Evolutionary conservation across 257 asterid species (phyloP).

Genomic region (Fraxinus anomala): DNA sequence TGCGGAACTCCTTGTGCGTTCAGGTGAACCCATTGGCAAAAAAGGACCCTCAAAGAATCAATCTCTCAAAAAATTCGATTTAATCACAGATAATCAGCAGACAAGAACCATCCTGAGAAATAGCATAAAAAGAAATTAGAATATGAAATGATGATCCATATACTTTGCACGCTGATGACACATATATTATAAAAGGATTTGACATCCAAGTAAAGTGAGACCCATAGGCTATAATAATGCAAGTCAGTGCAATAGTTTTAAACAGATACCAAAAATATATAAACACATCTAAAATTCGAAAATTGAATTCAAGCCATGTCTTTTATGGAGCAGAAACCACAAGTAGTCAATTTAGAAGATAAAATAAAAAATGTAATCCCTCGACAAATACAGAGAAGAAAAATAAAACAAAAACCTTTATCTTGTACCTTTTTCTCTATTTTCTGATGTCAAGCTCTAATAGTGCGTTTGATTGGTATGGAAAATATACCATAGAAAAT

Average conservation of each 20-base stretch:
- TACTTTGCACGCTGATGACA: neutral
- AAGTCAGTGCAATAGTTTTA: neutral
- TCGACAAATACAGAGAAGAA: neutral
- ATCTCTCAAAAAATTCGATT: conserved; percentile 23
- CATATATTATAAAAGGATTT: neutral
- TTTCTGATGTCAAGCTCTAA: neutral
- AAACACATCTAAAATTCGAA: neutral
- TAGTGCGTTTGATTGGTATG: too few species aligned
- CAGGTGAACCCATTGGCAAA: conserved; percentile 74
- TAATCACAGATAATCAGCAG: conserved; percentile 16
- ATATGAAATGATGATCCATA: neutral
- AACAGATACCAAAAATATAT: neutral
- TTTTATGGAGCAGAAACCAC: neutral
- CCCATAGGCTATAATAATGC: neutral
- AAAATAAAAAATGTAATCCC: neutral
- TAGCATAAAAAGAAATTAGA: conserved; percentile 5
- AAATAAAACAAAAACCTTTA: neutral
- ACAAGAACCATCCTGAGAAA: conserved; percentile 32
- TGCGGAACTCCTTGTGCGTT: conserved; percentile 44
- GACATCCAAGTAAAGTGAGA: neutral
- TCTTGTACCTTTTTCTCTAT: neutral
- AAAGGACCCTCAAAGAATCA: conserved; percentile 28
- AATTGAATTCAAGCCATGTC: neutral
- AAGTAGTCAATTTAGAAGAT: neutral
- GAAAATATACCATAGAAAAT: too few species aligned